Conservation (phyloP, 179 eudicot genomes). For the Beta lomatogona region DNA sequence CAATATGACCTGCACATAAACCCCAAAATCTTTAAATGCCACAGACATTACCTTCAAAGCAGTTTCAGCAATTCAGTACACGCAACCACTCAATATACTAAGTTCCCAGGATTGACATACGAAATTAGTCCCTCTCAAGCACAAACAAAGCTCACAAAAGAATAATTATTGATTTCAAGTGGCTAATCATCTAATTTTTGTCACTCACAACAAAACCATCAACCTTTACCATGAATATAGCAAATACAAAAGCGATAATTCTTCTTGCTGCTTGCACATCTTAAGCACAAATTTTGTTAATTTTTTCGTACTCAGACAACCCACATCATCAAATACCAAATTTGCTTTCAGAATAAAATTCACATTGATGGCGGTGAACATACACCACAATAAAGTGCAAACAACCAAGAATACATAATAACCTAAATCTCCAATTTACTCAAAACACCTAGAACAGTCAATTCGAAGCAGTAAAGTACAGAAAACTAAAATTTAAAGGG, state of each 20-base stretch:
- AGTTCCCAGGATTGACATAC: neutral
- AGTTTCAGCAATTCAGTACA: neutral
- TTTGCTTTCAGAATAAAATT: too few species aligned
- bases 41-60: neutral
- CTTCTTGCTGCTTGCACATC: too few species aligned
- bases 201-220: neutral
- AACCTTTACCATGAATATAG: neutral
- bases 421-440: neutral
- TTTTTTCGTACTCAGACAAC: too few species aligned
- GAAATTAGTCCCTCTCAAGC: neutral
- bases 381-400: too few species aligned
- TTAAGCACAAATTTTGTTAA: too few species aligned
- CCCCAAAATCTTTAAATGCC: neutral
- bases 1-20: constrained; percentile 3
- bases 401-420: too few species aligned
- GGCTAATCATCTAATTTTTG: neutral
- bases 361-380: too few species aligned
- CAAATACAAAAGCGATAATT: too few species aligned
- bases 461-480: neutral
- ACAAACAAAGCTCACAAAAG: neutral
- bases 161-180: neutral
- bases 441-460: neutral
- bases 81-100: neutral
- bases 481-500: too few species aligned
- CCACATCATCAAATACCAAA: too few species aligned